Conservation (phyloP, 352 stramenopile genomes). For the Peronosclerospora sorghi region DNA sequence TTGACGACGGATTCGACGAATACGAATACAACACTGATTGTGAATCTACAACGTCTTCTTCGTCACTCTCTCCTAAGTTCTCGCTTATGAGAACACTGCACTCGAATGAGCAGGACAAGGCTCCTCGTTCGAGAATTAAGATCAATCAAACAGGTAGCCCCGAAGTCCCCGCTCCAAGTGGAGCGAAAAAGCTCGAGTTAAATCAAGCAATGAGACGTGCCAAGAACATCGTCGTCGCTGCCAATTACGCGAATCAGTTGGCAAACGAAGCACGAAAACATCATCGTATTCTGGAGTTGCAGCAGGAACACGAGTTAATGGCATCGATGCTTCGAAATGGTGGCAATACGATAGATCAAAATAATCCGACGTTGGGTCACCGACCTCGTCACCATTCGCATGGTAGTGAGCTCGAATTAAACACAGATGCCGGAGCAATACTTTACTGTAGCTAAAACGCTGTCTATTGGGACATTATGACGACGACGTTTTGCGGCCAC, state of each 20-base stretch:
- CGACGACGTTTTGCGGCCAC: slow-evolving; percentile 1
- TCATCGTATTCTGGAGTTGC: slow-evolving; percentile 47
- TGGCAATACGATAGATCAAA: slow-evolving; percentile 14
- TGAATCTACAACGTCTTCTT: slow-evolving; percentile 17
- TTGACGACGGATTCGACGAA: slow-evolving; percentile 37
- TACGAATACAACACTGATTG: slow-evolving; percentile 16
- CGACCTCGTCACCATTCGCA: slow-evolving; percentile 17
- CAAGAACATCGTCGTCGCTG: slow-evolving; percentile 49
- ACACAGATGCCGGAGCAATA: slow-evolving; percentile 8
- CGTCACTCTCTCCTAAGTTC: slow-evolving; percentile 15
- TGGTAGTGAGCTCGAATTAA: slow-evolving; percentile 10
- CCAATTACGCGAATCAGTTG: slow-evolving; percentile 47
- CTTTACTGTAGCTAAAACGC: slow-evolving; percentile 18
- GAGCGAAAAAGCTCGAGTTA: slow-evolving; percentile 22
- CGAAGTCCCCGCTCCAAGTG: background rate
- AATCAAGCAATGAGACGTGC: slow-evolving; percentile 34
- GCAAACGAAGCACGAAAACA: slow-evolving; percentile 64
- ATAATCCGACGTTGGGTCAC: slow-evolving; percentile 11
- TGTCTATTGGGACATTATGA: slow-evolving; percentile 16
- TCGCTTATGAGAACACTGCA: slow-evolving; percentile 5
- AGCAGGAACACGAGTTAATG: slow-evolving; percentile 47
- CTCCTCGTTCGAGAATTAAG: slow-evolving; percentile 13
- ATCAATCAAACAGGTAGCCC: slow-evolving; percentile 15
- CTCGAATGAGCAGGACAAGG: slow-evolving; percentile 7
- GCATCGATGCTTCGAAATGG: slow-evolving; percentile 13